These are phyloP conservation scores for Plectosphaerella sp. DNA, from an alignment of 2,329 filamentous ascomycete genomes.

Conservation along the genomic window DNA sequence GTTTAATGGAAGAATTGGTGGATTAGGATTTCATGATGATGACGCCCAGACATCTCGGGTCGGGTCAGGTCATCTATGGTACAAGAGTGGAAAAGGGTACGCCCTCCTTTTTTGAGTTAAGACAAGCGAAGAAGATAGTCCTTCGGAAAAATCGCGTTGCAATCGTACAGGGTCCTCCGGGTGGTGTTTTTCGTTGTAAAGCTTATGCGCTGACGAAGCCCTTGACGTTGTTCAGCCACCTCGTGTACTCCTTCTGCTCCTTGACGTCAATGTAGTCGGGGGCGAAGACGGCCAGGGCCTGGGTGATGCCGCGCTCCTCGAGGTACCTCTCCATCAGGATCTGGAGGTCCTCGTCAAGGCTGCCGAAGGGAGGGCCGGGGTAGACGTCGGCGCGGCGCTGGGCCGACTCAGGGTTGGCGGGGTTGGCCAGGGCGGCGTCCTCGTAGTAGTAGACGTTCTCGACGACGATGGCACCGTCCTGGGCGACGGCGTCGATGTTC, in stretches of 20 bases:
- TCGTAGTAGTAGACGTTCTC: slow-evolving; percentile 89
- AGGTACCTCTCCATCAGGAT: slow-evolving; percentile 88
- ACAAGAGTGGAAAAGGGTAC: slow-evolving; percentile 13
- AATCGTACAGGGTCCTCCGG: slow-evolving; percentile 9
- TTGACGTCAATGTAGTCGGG: slow-evolving; percentile 97
- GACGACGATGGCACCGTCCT: slow-evolving; percentile 81
- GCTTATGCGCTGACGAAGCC: slow-evolving; percentile 70
- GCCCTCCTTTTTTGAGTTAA: slow-evolving; percentile 1
- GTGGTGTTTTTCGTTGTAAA: background rate
- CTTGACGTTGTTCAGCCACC: slow-evolving; percentile 87
- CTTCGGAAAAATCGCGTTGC: slow-evolving; percentile 3
- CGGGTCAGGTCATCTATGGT: slow-evolving; percentile 7
- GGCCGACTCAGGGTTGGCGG: slow-evolving; percentile 69
- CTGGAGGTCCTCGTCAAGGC: slow-evolving; percentile 94
- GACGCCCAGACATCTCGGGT: background rate
- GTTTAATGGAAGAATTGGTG: background rate
- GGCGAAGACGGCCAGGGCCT: slow-evolving; percentile 81
- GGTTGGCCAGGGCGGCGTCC: slow-evolving; percentile 72
- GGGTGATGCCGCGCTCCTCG: slow-evolving; percentile 88
- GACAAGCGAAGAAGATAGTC: slow-evolving; percentile 9
- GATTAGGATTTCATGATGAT: background rate
- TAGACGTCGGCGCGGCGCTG: slow-evolving; percentile 77
- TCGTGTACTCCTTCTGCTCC: slow-evolving; percentile 95
- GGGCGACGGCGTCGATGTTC: slow-evolving; percentile 78
- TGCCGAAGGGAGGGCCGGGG: slow-evolving; percentile 86